Evolutionary conservation across 805 yeast species (phyloP).

Genomic region (Starmerella floris): DNA sequence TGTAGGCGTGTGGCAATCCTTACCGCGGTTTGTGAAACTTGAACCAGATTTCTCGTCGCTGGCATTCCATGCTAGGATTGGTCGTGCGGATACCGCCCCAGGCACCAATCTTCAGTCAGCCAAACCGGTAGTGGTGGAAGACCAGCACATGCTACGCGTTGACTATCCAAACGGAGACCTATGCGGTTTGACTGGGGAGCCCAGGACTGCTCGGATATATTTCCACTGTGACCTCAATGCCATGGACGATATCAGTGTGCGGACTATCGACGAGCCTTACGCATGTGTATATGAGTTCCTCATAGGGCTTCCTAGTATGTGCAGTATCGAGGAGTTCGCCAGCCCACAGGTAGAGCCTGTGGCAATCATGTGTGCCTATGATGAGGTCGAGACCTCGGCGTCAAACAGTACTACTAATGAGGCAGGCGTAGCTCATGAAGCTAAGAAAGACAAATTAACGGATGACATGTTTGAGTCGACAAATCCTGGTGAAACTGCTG

Average conservation of each 20-base stretch:
- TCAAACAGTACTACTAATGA: neutral
- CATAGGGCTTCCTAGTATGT: slow-evolving; percentile 13
- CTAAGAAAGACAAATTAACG: neutral
- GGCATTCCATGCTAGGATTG: neutral
- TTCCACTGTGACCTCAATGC: slow-evolving; percentile 39
- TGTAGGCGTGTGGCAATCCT: slow-evolving; percentile 6
- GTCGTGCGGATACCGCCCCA: neutral
- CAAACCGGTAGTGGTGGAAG: slow-evolving; percentile 12
- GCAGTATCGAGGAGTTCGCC: slow-evolving; percentile 13
- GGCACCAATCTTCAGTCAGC: slow-evolving; percentile 2
- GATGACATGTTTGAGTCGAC: too few relatives aligned
- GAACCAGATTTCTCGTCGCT: neutral
- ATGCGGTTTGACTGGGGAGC: slow-evolving; percentile 46
- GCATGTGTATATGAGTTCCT: slow-evolving; percentile 18
- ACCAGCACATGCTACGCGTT: slow-evolving; percentile 10
- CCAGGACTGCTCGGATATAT: slow-evolving; percentile 42
- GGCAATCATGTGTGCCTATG: slow-evolving; percentile 12
- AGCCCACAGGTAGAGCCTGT: neutral
- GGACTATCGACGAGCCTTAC: slow-evolving; percentile 14
- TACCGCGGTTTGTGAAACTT: slow-evolving; percentile 5
- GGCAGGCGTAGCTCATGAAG: neutral
- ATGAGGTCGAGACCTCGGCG: neutral
- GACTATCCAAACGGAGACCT: slow-evolving; percentile 35
- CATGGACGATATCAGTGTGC: neutral
- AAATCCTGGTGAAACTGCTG: neutral